phyloP scores from a whole-genome alignment of 139 green algal genomes.

The Trebouxia sp. region DNA sequence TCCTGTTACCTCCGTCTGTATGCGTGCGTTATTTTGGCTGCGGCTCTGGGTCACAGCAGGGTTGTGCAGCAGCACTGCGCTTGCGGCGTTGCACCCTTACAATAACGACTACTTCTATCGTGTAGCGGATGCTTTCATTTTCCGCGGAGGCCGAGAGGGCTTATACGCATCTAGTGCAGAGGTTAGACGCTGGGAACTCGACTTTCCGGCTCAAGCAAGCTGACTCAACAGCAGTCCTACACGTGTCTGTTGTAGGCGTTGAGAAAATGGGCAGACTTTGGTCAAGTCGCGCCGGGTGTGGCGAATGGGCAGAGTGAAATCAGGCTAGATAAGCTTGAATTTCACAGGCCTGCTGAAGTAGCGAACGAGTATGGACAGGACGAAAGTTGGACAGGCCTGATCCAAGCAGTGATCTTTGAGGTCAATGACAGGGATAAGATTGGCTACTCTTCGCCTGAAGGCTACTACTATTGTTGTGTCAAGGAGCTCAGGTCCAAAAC shows the following conservation, averaged over 20 bases:
- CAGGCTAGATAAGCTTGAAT: conserved; percentile 54
- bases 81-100: conserved; percentile 49
- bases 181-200: conserved; percentile 26
- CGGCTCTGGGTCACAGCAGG: no score
- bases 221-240: neutral
- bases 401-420: conserved; percentile 67
- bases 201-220: neutral
- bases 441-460: conserved; percentile 43
- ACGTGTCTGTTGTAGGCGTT: conserved; percentile 37
- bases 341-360: conserved; percentile 39
- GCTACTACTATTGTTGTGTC: conserved; percentile 58
- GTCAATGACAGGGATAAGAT: conserved; percentile 56
- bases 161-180: conserved; percentile 48
- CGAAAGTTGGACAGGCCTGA: conserved; percentile 50
- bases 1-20: no score
- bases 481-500: conserved; percentile 52
- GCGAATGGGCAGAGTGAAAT: conserved; percentile 60
- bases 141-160: conserved; percentile 55
- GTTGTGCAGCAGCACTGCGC: conserved; percentile 2
- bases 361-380: conserved; percentile 40
- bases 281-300: conserved; percentile 43
- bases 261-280: conserved; percentile 44
- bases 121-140: conserved; percentile 51
- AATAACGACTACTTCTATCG: conserved; percentile 49
- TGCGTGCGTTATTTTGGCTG: no score